Conservation (phyloP, 148 eudicot genomes). For the Chenopodium formosanum region DNA sequence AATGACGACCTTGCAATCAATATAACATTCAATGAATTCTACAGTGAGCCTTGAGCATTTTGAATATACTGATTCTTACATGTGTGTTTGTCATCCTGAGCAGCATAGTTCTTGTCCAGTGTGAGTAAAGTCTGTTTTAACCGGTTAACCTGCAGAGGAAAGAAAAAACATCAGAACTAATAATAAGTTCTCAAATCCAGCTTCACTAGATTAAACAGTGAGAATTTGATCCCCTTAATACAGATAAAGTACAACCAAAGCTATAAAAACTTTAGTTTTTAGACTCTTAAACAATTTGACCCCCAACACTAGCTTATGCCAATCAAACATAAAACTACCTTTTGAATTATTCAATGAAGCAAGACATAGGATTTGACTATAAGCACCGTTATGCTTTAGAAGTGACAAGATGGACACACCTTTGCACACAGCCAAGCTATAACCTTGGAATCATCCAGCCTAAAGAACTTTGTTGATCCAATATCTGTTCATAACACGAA, state of each 20-base stretch:
- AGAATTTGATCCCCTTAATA: not conserved
- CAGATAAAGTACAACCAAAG: not conserved
- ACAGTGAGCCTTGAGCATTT: not conserved
- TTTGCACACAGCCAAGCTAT: slow-evolving; percentile 74
- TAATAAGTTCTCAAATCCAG: not conserved
- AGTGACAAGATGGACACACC: slow-evolving; percentile 42
- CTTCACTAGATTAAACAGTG: not conserved
- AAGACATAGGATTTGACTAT: not conserved
- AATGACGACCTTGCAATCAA: not conserved
- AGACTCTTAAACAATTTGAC: not conserved
- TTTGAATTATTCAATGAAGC: not conserved
- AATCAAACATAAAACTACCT: too few species aligned
- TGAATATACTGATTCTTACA: slow-evolving; percentile 39
- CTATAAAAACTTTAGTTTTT: not conserved
- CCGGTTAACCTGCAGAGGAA: slow-evolving; percentile 49
- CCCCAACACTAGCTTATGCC: not conserved
- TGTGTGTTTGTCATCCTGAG: slow-evolving; percentile 77
- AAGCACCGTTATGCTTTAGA: not conserved
- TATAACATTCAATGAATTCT: not conserved
- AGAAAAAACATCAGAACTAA: not conserved
- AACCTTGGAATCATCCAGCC: slow-evolving; percentile 92
- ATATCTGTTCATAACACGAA: slow-evolving; percentile 49
- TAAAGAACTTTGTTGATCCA: slow-evolving; percentile 78
- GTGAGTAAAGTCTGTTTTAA: slow-evolving; percentile 58
- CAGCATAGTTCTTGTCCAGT: slow-evolving; percentile 80